Conservation (phyloP, 192 early-diverging fungal genomes). For the Pilobolus umbonatus region DNA sequence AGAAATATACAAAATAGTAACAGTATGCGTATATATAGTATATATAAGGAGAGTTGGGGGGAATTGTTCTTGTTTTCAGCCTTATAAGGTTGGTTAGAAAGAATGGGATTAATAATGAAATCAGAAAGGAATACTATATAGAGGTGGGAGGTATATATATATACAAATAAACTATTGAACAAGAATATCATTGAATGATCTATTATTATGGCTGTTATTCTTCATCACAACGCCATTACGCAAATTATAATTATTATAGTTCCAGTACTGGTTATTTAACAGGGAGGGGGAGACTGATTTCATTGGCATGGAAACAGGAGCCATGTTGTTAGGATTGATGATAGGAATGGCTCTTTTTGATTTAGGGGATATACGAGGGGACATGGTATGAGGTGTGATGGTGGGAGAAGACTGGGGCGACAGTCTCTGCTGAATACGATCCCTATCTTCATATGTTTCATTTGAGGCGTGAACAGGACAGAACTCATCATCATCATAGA, state of each 20-base stretch:
- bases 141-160: too few relatives aligned
- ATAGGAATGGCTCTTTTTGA: conserved; percentile 43
- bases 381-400: conserved; percentile 13
- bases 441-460: conserved; percentile 37
- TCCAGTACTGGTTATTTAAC: not conserved
- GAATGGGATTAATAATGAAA: too few relatives aligned
- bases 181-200: conserved; percentile 12
- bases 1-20: too few relatives aligned
- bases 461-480: conserved; percentile 49
- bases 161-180: conserved; percentile 10
- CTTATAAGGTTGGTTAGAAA: too few relatives aligned
- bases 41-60: too few relatives aligned
- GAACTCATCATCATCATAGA: conserved; percentile 56
- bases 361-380: not conserved
- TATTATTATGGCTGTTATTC: not conserved
- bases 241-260: too few relatives aligned
- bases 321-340: conserved; percentile 44
- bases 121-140: too few relatives aligned
- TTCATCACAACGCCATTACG: not conserved
- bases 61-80: too few relatives aligned
- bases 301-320: conserved; percentile 37
- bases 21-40: too few relatives aligned
- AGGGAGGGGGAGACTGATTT: conserved; percentile 1
- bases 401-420: conserved; percentile 22
- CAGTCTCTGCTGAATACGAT: conserved; percentile 20